Base-by-base conservation (phyloP, 169 alveolate species). In the Theileria annulata region DNA sequence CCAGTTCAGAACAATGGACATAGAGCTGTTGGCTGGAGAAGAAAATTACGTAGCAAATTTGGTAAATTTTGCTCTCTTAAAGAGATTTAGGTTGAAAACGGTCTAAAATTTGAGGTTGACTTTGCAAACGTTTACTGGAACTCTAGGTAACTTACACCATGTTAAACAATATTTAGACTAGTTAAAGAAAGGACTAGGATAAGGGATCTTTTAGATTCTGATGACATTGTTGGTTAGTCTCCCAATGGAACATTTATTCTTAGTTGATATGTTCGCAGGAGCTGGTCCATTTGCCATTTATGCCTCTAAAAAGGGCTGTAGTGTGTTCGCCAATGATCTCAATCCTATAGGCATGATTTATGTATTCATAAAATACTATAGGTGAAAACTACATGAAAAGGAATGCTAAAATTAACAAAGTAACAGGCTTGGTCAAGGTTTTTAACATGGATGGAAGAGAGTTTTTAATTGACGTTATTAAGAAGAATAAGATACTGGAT, bases 21-120 rank as follows among this genome's bases (percentile, higher is more conserved):
- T 95, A 74, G 98, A 95, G 80, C 90, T 91, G n/a, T 75, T 95
- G 28, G 96, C 96, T 17, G 96, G 98, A 47, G 95, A 91, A 62
- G 91, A 91, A 62, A 87, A 86, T 75, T 93, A 86, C 78, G 85
- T 92, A 21, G 95, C 96, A 8, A 87, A 75, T n/a, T 74, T 87
- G 70, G 92, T 87, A 67, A 21, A 85, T 37, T 0, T 25, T 21
- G 68, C 0, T 28, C 8, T 28, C 8, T 47, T 49, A 23, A 27
- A 35, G 6, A 75, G 66, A 21, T 69, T 21, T 67, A 88, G 87
- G 83, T 77, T 35, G 95, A 92, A 66, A 87, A 86, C 70, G 90
- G 90, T 30, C 37, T 89, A 47, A 74, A 56, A 59, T 81, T 92
- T 47, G 86, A 92, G 37, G 58, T 92, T 19, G 92, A 92, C 66